phyloP scores from a whole-genome alignment of 306 rosid species.

The Sicyos edulis region DNA sequence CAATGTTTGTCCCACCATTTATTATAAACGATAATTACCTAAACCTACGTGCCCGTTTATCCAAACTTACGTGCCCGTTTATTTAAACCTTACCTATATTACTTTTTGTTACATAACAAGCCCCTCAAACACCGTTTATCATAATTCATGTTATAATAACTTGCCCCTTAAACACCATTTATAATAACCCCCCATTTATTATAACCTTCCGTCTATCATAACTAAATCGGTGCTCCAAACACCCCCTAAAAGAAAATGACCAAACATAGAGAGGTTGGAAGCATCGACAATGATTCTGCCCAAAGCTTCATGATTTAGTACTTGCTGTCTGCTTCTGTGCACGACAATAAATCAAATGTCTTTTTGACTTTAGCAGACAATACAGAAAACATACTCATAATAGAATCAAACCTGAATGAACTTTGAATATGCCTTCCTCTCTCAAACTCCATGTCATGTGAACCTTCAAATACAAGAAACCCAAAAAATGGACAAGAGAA shows the following conservation, averaged over 20 bases:
- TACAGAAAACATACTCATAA: conserved; percentile 15
- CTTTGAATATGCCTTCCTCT: conserved; percentile 4
- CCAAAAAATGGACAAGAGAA: background rate
- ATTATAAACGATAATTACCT: too few relatives aligned
- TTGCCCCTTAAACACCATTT: too few relatives aligned
- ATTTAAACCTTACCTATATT: too few relatives aligned
- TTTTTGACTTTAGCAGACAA: conserved; percentile 10
- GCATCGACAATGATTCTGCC: conserved; percentile 9
- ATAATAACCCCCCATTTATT: too few relatives aligned
- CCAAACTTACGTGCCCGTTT: too few relatives aligned
- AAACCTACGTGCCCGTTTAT: too few relatives aligned
- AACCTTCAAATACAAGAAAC: conserved; percentile 2
- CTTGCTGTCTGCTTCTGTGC: conserved; percentile 21
- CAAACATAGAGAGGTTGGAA: conserved; percentile 9
- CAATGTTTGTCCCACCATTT: too few relatives aligned
- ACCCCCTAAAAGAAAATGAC: background rate
- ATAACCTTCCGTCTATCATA: too few relatives aligned
- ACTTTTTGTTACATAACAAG: too few relatives aligned
- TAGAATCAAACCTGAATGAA: conserved; percentile 11
- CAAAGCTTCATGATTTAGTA: conserved; percentile 15
- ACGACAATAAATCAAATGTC: conserved; percentile 17
- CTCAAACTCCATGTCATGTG: background rate
- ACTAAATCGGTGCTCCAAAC: too few relatives aligned
- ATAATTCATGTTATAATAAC: too few relatives aligned
- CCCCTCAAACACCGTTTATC: too few relatives aligned